Evolutionary conservation across 108 stramenopile species (phyloP).

Genomic region (Pseudonitzschia multiseries): DNA sequence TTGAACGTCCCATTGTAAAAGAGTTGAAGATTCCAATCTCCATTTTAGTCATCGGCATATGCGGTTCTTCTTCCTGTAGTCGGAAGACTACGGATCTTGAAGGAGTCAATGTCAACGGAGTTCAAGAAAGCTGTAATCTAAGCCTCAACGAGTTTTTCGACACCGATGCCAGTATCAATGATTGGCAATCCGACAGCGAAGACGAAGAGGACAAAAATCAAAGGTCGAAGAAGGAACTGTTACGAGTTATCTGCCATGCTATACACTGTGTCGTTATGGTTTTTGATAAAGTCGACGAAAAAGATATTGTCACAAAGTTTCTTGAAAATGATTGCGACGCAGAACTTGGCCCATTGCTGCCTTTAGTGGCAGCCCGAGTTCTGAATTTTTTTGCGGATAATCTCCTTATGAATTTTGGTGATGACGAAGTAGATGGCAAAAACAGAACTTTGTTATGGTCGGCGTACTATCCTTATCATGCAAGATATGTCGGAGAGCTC

Average conservation of each 20-base stretch:
- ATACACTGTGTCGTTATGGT: conserved; percentile 65
- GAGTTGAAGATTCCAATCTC: conserved; percentile 55
- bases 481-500: conserved; percentile 48
- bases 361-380: conserved; percentile 57
- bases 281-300: conserved; percentile 50
- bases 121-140: conserved; percentile 15
- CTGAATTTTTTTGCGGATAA: conserved; percentile 65
- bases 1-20: conserved; percentile 33
- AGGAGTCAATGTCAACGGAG: background rate
- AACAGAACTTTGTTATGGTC: conserved; percentile 40
- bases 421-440: conserved; percentile 12
- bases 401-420: conserved; percentile 54
- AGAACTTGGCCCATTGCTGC: conserved; percentile 62
- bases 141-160: conserved; percentile 65
- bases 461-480: conserved; percentile 57
- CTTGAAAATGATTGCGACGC: conserved; percentile 14
- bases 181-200: conserved; percentile 37
- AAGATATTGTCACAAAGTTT: conserved; percentile 29
- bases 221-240: conserved; percentile 26
- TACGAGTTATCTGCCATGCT: conserved; percentile 62
- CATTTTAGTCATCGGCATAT: conserved; percentile 54
- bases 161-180: conserved; percentile 72
- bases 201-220: conserved; percentile 17
- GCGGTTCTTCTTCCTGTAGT: conserved; percentile 53
- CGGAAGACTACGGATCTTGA: conserved; percentile 3